These are phyloP conservation scores for Bonnemaisonia californica DNA, from an alignment of 31 red algal genomes.

Conservation along the genomic window DNA sequence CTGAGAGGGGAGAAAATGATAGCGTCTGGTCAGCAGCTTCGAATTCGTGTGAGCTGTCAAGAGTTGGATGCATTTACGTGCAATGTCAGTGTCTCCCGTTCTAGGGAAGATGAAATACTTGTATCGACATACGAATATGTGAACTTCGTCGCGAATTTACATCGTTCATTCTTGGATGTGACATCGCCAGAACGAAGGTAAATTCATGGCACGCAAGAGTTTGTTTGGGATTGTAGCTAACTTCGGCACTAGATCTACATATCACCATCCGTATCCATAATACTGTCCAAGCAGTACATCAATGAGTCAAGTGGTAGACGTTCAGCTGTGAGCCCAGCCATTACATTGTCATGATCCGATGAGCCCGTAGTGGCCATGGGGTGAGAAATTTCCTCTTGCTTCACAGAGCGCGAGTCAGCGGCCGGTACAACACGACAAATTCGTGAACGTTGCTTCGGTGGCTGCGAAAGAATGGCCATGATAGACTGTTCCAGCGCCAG, in stretches of 20 bases:
- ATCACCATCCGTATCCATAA: too few relatives aligned
- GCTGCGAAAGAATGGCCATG: background rate
- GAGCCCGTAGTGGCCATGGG: too few relatives aligned
- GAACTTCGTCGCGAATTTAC: conserved; percentile 26
- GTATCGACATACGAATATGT: conserved; percentile 40
- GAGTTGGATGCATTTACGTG: conserved; percentile 27
- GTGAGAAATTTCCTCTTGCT: too few relatives aligned
- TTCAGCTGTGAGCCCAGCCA: too few relatives aligned
- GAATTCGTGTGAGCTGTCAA: conserved; percentile 14
- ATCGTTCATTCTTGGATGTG: conserved; percentile 13
- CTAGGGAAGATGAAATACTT: conserved; percentile 22
- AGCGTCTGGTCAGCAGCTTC: background rate
- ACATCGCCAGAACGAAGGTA: conserved; percentile 23
- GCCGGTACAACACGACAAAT: too few relatives aligned
- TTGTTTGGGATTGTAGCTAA: background rate
- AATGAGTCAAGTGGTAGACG: too few relatives aligned
- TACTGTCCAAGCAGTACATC: too few relatives aligned
- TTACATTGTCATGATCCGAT: too few relatives aligned
- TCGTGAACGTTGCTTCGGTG: background rate
- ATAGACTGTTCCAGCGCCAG: background rate
- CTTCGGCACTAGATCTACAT: background rate
- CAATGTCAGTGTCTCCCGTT: conserved; percentile 34
- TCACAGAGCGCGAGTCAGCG: too few relatives aligned
- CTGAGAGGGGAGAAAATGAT: conserved; percentile 23
- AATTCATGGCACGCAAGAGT: background rate